phyloP scores from a whole-genome alignment of 169 alveolate genomes.

The Plasmodium coatneyi region DNA sequence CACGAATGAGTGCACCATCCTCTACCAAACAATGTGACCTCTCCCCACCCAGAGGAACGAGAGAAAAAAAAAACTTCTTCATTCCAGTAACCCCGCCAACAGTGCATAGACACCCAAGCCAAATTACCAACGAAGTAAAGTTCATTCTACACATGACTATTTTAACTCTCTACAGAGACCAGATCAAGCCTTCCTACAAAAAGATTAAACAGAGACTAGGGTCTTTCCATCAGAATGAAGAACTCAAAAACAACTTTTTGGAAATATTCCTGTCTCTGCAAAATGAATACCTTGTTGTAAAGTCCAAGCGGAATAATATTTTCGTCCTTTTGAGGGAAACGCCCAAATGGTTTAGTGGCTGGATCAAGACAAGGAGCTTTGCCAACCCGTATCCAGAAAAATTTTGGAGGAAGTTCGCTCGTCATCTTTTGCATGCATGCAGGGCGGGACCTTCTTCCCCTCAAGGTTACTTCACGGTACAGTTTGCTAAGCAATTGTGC shows the following conservation, averaged over 20 bases:
- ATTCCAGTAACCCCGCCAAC: neutral
- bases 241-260: neutral
- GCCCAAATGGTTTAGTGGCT: slow-evolving; percentile 55
- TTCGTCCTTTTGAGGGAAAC: slow-evolving; percentile 46
- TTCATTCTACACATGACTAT: slow-evolving; percentile 38
- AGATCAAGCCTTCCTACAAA: slow-evolving; percentile 21
- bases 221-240: neutral
- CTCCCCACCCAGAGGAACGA: neutral
- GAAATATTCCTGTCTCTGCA: slow-evolving; percentile 12
- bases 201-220: neutral
- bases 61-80: neutral
- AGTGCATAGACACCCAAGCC: neutral
- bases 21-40: neutral
- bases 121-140: slow-evolving; percentile 27
- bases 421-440: neutral
- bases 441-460: neutral
- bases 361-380: slow-evolving; percentile 36
- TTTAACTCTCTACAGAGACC: slow-evolving; percentile 29
- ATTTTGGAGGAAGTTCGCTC: slow-evolving; percentile 19
- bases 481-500: slow-evolving; percentile 1
- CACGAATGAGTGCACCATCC: neutral
- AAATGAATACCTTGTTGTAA: slow-evolving; percentile 28
- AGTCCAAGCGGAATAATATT: slow-evolving; percentile 14
- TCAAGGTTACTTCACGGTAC: neutral
- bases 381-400: slow-evolving; percentile 11